A percentile compares a stretch with the other conserved stretches of the same genome.
phyloP scores from a whole-genome alignment of 169 alveolate genomes.

The Condylostoma magnum region DNA sequence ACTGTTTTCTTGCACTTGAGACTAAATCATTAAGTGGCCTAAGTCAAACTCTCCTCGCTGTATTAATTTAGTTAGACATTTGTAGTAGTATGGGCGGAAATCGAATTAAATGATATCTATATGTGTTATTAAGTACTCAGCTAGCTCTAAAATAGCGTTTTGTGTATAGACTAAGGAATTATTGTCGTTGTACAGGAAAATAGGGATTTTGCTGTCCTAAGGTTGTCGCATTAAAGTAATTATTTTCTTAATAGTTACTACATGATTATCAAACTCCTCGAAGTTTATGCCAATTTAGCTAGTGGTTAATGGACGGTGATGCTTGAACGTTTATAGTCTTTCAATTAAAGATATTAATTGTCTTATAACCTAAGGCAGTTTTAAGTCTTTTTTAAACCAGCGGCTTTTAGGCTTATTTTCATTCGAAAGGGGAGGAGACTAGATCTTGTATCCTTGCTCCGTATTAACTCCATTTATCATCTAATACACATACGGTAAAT shows the following conservation, averaged over 20 bases:
- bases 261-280: neutral
- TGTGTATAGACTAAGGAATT: slow-evolving; percentile 27
- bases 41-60: slow-evolving; percentile 46
- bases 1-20: neutral
- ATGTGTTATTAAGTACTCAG: slow-evolving; percentile 27
- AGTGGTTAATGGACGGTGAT: neutral
- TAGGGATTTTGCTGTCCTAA: slow-evolving; percentile 19
- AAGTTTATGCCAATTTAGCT: neutral
- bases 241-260: slow-evolving; percentile 1
- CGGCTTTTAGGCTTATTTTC: neutral
- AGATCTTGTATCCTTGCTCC: slow-evolving; percentile 40
- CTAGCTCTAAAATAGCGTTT: slow-evolving; percentile 35
- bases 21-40: slow-evolving; percentile 37
- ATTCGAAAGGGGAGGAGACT: slow-evolving; percentile 25
- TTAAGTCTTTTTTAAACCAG: slow-evolving; percentile 1
- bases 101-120: slow-evolving; percentile 34
- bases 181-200: slow-evolving; percentile 27
- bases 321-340: slow-evolving; percentile 33
- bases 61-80: slow-evolving; percentile 7
- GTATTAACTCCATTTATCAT: slow-evolving; percentile 50
- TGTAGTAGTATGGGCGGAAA: slow-evolving; percentile 29
- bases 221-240: neutral
- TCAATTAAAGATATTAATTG: neutral
- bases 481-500: slow-evolving; percentile 27
- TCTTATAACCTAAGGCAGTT: slow-evolving; percentile 19